Evolutionary conservation across 2,329 filamentous ascomycete species (phyloP).

Genomic region (Aotearoamyces nothofagi): DNA sequence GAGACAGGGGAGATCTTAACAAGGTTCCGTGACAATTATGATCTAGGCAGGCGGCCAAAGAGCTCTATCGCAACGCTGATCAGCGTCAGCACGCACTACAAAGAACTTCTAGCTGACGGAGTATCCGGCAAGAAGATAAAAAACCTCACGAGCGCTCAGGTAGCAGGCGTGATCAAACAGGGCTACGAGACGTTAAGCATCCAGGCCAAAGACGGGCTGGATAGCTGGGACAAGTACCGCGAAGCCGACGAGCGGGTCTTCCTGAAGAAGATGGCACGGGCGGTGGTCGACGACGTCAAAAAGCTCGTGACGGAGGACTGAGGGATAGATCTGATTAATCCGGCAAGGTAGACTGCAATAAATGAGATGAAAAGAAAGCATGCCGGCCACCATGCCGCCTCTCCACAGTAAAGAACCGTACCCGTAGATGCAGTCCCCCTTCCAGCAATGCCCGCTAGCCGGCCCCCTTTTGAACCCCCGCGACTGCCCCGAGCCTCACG

Average conservation of each 20-base stretch:
- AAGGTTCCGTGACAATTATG: conserved; percentile 71
- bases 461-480: no score
- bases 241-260: conserved; percentile 75
- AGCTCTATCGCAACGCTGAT: conserved; percentile 76
- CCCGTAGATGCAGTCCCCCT: no score
- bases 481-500: no score
- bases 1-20: conserved; percentile 72
- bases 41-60: conserved; percentile 36
- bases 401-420: no score
- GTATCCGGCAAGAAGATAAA: conserved; percentile 36
- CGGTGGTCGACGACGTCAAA: conserved; percentile 58
- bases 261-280: conserved; percentile 75
- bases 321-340: conserved; percentile 2
- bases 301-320: conserved; percentile 7
- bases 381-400: background rate
- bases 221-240: conserved; percentile 44
- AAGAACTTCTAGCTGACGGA: conserved; percentile 56
- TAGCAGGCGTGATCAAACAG: conserved; percentile 84
- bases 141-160: conserved; percentile 67
- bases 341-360: conserved; percentile 1
- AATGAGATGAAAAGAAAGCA: conserved; percentile 1
- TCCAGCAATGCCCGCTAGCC: no score
- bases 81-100: conserved; percentile 73
- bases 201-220: conserved; percentile 72
- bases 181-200: conserved; percentile 93